Evolutionary conservation across 148 eudicot species (phyloP).

Genomic region (Polygonum aviculare): DNA sequence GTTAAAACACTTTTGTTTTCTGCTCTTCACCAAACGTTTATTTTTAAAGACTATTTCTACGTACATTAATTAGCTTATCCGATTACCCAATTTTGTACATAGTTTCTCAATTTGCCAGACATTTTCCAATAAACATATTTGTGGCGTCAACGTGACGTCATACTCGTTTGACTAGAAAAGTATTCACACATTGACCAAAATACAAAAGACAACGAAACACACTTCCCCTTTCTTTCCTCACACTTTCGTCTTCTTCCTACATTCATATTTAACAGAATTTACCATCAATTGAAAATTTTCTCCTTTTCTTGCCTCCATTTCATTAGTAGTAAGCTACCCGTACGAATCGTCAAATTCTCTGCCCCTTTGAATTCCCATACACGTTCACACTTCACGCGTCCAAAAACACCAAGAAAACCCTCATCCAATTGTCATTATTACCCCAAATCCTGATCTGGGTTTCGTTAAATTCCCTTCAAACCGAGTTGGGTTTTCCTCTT

Average conservation of each 20-base stretch:
- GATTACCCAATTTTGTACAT: no score
- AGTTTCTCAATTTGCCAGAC: no score
- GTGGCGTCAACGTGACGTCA: no score
- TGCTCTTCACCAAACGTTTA: no score
- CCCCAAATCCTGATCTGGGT: background rate
- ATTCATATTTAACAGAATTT: background rate
- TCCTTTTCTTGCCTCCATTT: background rate
- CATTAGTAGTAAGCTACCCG: background rate
- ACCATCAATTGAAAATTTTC: background rate
- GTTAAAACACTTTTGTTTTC: no score
- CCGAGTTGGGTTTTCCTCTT: background rate
- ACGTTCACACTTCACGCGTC: slow-evolving; percentile 8
- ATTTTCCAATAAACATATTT: no score
- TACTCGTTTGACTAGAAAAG: background rate
- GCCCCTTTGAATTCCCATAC: background rate
- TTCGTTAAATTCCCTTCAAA: background rate
- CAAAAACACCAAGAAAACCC: background rate
- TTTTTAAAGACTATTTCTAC: no score
- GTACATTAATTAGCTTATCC: no score
- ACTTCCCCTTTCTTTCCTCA: background rate
- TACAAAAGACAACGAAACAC: background rate
- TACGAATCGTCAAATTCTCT: background rate
- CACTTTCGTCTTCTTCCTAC: background rate
- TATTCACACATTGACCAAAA: background rate
- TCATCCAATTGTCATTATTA: background rate